Evolutionary conservation across 768 basidiomycete species (phyloP).

Genomic region (Tephrocybe rancida): DNA sequence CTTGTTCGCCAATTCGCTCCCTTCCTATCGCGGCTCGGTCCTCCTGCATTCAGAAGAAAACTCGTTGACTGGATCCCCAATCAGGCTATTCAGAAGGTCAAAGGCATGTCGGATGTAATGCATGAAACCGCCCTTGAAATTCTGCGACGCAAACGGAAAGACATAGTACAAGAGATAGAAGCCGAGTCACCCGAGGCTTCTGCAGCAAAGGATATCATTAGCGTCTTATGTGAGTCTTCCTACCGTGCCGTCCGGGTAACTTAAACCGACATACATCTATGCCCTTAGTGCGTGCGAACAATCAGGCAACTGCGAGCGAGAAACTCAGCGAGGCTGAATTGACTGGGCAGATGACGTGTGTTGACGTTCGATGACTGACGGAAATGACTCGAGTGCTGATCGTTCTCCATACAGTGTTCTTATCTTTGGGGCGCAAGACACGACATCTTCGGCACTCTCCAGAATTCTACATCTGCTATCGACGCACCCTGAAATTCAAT

Average conservation of each 20-base stretch:
- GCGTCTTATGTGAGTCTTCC: constrained; percentile 42
- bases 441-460: constrained; percentile 46
- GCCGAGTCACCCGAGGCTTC: constrained; percentile 21
- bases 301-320: constrained; percentile 31
- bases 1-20: constrained; percentile 50
- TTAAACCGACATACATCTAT: neutral
- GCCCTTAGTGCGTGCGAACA: constrained; percentile 43
- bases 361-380: neutral
- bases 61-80: constrained; percentile 44
- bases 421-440: constrained; percentile 54
- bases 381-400: neutral
- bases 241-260: neutral
- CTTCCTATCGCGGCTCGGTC: constrained; percentile 41
- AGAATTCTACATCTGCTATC: constrained; percentile 43
- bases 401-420: constrained; percentile 34
- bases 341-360: constrained; percentile 53
- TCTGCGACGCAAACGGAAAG: constrained; percentile 37
- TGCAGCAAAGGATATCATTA: constrained; percentile 50
- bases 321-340: constrained; percentile 45
- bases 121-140: constrained; percentile 42
- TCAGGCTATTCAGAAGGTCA: constrained; percentile 40
- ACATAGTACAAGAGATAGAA: constrained; percentile 21
- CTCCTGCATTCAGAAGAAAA: constrained; percentile 42
- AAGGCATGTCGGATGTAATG: constrained; percentile 51
- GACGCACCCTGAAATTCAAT: constrained; percentile 38